These are phyloP conservation scores for Epichloe hybrida DNA, from an alignment of 2,329 filamentous ascomycete genomes.

Conservation along the genomic window DNA sequence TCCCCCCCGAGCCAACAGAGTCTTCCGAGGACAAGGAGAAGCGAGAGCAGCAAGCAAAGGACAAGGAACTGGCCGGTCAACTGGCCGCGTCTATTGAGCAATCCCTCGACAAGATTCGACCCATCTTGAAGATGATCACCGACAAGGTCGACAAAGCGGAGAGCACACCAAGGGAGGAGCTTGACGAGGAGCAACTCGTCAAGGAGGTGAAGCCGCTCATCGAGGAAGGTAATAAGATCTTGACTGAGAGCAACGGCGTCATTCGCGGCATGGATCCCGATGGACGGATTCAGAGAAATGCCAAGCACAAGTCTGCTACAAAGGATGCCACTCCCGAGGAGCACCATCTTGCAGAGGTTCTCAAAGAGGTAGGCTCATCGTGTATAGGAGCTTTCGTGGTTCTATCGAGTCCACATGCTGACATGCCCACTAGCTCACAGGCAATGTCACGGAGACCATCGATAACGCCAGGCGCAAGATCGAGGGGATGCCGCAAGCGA, in stretches of 20 bases:
- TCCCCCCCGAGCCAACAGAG: slow-evolving; percentile 36
- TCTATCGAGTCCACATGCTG: too few species aligned
- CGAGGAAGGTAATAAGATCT: slow-evolving; percentile 69
- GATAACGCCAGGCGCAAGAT: slow-evolving; percentile 83
- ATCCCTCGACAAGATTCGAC: slow-evolving; percentile 71
- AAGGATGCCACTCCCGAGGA: slow-evolving; percentile 59
- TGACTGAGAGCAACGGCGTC: slow-evolving; percentile 74
- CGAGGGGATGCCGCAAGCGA: slow-evolving; percentile 81
- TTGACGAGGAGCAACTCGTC: slow-evolving; percentile 82
- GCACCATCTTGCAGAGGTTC: slow-evolving; percentile 66
- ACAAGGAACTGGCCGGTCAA: slow-evolving; percentile 64
- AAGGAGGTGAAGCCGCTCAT: slow-evolving; percentile 77
- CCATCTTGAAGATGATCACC: slow-evolving; percentile 75
- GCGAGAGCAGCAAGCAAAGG: slow-evolving; percentile 43
- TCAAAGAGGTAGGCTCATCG: slow-evolving; percentile 50
- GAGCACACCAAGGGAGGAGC: slow-evolving; percentile 68
- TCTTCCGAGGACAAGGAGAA: slow-evolving; percentile 37
- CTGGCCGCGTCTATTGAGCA: slow-evolving; percentile 62
- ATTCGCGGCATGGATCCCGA: slow-evolving; percentile 84
- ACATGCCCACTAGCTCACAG: slow-evolving; percentile 43
- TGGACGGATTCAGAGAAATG: slow-evolving; percentile 69
- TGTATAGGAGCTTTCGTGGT: too few species aligned
- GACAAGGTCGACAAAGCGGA: slow-evolving; percentile 74
- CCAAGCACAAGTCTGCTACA: slow-evolving; percentile 65
- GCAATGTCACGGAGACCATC: slow-evolving; percentile 67